Conservation (phyloP, 345 rosid species). For the Syzygium oleosum region DNA sequence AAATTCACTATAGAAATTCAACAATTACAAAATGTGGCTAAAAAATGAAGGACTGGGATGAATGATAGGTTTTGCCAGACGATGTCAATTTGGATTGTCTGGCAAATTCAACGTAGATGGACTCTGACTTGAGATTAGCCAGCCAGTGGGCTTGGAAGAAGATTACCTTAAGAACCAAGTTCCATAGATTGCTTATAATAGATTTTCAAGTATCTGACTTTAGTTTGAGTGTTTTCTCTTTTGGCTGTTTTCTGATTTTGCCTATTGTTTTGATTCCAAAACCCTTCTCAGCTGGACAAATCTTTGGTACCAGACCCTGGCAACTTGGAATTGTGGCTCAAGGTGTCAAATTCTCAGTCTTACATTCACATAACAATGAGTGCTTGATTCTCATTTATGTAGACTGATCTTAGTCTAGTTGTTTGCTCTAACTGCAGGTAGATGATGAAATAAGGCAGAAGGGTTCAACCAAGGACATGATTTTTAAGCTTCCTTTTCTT, state of each 20-base stretch:
- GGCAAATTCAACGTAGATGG: not conserved
- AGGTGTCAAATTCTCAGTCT: constrained; percentile 27
- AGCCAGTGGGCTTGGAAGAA: not conserved
- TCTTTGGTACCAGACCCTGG: constrained; percentile 60
- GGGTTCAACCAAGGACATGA: constrained; percentile 85
- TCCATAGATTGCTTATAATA: not conserved
- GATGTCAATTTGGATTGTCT: not conserved
- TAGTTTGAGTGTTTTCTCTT: not conserved
- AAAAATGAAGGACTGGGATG: not conserved
- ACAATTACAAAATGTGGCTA: no score
- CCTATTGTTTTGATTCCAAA: not conserved
- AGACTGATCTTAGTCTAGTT: not conserved
- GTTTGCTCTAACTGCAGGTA: constrained; percentile 31
- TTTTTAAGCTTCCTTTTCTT: constrained; percentile 73
- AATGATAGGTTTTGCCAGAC: not conserved
- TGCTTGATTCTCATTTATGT: not conserved
- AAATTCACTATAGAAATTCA: no score
- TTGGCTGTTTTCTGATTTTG: not conserved
- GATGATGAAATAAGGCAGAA: constrained; percentile 72
- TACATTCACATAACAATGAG: not conserved
- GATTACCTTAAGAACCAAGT: not conserved
- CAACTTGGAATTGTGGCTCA: constrained; percentile 84
- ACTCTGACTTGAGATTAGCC: not conserved
- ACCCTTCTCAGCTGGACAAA: constrained; percentile 43
- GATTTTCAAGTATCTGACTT: not conserved